These are phyloP conservation scores for Sclerotinia borealis DNA, from an alignment of 2,329 filamentous ascomycete genomes.

Conservation along the genomic window DNA sequence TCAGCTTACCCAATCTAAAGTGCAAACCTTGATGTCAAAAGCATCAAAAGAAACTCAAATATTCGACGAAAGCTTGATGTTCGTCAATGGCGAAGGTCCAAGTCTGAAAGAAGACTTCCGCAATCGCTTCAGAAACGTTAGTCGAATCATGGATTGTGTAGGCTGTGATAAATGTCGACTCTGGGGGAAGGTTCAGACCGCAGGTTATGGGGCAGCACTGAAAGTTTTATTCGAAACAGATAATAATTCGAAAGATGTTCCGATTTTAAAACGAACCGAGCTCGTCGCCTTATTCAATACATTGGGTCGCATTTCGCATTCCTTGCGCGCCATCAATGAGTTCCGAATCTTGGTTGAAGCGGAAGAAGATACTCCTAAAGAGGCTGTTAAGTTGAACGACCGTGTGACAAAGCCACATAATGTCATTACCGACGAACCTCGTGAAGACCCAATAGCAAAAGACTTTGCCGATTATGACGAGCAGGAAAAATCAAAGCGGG, in stretches of 20 bases:
- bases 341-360: slow-evolving; percentile 56
- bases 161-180: slow-evolving; percentile 97
- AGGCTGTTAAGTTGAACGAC: slow-evolving; percentile 23
- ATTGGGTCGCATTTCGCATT: slow-evolving; percentile 78
- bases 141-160: slow-evolving; percentile 95
- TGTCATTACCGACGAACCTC: slow-evolving; percentile 30
- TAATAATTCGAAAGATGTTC: slow-evolving; percentile 50
- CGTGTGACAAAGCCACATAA: slow-evolving; percentile 38
- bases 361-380: slow-evolving; percentile 29
- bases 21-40: slow-evolving; percentile 66
- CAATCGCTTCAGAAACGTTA: slow-evolving; percentile 94
- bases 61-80: slow-evolving; percentile 95
- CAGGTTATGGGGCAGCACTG: slow-evolving; percentile 87
- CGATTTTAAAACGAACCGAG: slow-evolving; percentile 78
- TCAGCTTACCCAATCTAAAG: slow-evolving; percentile 69
- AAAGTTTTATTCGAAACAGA: slow-evolving; percentile 97
- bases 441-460: slow-evolving; percentile 34
- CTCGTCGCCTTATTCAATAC: slow-evolving; percentile 94
- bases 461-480: slow-evolving; percentile 38
- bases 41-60: slow-evolving; percentile 70
- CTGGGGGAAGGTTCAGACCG: slow-evolving; percentile 95
- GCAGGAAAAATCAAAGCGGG: slow-evolving; percentile 27
- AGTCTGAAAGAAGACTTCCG: slow-evolving; percentile 95
- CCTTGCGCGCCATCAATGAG: slow-evolving; percentile 64
- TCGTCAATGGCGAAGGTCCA: slow-evolving; percentile 68